Evolutionary conservation across 306 rosid genomes (phyloP).

Genomic region (Corylus avellana): DNA sequence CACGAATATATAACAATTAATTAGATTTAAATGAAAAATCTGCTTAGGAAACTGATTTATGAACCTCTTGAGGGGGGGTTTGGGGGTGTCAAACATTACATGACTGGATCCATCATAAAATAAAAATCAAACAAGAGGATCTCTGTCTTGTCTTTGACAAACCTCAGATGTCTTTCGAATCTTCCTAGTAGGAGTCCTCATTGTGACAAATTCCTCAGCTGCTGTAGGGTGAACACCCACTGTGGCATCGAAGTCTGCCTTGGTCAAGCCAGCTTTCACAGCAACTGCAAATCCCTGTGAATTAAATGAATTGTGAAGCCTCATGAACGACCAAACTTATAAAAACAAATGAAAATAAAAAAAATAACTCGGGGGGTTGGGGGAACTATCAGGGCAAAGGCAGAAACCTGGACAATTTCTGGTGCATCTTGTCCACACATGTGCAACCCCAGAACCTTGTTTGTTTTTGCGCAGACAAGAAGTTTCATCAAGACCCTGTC

Average conservation of each 20-base stretch:
- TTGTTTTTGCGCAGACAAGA: conserved; percentile 74
- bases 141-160: conserved; percentile 25
- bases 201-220: conserved; percentile 91
- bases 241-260: conserved; percentile 87
- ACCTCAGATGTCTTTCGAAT: conserved; percentile 71
- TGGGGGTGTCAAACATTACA: neutral
- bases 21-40: neutral
- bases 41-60: neutral
- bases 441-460: conserved; percentile 75
- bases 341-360: conserved; percentile 18
- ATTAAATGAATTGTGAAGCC: conserved; percentile 21
- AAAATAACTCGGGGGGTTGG: conserved; percentile 1
- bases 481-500: conserved; percentile 89
- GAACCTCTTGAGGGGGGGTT: neutral
- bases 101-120: neutral
- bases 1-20: neutral
- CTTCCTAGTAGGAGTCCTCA: conserved; percentile 85
- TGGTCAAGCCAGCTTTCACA: conserved; percentile 89
- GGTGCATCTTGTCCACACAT: conserved; percentile 97
- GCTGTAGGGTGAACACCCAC: conserved; percentile 96
- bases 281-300: conserved; percentile 94
- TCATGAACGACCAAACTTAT: conserved; percentile 20
- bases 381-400: conserved; percentile 5
- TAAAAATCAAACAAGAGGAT: conserved; percentile 6
- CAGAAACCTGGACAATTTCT: conserved; percentile 84